Percentiles rank a stretch among this genome's conserved stretches.
Evolutionary conservation across 306 rosid genomes (phyloP).

Genomic region (Begonia fuchsioides): DNA sequence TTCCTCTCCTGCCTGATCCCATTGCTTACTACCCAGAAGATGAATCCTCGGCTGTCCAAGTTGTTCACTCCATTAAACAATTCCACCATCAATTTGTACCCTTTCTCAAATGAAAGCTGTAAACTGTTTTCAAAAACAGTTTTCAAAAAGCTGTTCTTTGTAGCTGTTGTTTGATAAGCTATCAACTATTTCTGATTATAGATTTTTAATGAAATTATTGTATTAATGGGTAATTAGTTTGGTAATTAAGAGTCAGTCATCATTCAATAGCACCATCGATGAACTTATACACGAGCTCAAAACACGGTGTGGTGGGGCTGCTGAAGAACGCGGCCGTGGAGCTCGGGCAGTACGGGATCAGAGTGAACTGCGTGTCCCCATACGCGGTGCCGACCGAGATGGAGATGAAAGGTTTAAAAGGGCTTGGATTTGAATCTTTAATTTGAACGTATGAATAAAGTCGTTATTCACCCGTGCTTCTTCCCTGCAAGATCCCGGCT

Average conservation of each 20-base stretch:
- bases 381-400: conserved; percentile 34
- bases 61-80: conserved; percentile 39
- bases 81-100: conserved; percentile 32
- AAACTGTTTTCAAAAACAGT: too few relatives aligned
- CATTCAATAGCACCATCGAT: too few relatives aligned
- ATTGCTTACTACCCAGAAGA: conserved; percentile 67
- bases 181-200: too few relatives aligned
- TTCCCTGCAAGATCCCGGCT: too few relatives aligned
- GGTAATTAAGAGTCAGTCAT: too few relatives aligned
- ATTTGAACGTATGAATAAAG: too few relatives aligned
- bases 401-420: conserved; percentile 29
- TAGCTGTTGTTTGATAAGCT: too few relatives aligned
- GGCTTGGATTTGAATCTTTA: conserved; percentile 15
- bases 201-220: too few relatives aligned
- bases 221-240: too few relatives aligned
- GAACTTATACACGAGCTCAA: conserved; percentile 51
- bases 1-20: conserved; percentile 47
- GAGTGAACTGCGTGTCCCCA: conserved; percentile 77
- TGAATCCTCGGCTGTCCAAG: conserved; percentile 33
- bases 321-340: conserved; percentile 68
- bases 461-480: too few relatives aligned
- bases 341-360: conserved; percentile 63
- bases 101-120: conserved; percentile 22
- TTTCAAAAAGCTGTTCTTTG: too few relatives aligned
- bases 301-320: conserved; percentile 56